phyloP scores from a whole-genome alignment of 2,329 filamentous ascomycete genomes.

The Botryotinia narcissicola region DNA sequence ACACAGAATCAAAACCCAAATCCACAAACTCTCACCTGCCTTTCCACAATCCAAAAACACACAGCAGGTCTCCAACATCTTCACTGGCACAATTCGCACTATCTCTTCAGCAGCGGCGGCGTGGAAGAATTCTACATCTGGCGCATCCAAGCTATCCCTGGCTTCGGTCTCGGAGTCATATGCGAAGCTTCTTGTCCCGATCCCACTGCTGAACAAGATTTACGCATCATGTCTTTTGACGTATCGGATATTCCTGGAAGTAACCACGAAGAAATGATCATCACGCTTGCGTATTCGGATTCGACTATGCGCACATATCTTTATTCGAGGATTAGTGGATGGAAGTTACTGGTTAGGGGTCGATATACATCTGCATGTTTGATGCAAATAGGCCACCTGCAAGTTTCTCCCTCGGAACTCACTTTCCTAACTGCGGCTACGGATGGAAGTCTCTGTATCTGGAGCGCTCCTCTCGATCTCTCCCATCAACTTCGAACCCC shows the following conservation, averaged over 20 bases:
- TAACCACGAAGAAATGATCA: conserved; percentile 26
- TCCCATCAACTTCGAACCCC: background rate
- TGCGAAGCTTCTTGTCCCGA: conserved; percentile 56
- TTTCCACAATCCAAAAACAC: conserved; percentile 69
- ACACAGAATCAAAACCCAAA: background rate
- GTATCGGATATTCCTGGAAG: conserved; percentile 38
- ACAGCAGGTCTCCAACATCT: conserved; percentile 72
- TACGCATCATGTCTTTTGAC: conserved; percentile 81
- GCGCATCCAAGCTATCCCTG: conserved; percentile 56
- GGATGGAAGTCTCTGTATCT: conserved; percentile 72
- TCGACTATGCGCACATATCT: conserved; percentile 66
- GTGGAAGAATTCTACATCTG: conserved; percentile 89
- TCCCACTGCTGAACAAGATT: conserved; percentile 55
- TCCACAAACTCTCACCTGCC: conserved; percentile 41
- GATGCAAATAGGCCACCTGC: conserved; percentile 54
- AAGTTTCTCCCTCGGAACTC: conserved; percentile 42
- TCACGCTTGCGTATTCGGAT: conserved; percentile 80
- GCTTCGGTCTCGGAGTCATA: conserved; percentile 51
- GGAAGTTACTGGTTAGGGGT: conserved; percentile 52
- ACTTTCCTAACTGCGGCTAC: conserved; percentile 69
- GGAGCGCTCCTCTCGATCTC: conserved; percentile 39
- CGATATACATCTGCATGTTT: conserved; percentile 72
- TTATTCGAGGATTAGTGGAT: conserved; percentile 44
- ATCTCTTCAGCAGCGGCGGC: conserved; percentile 82
- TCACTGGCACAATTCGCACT: conserved; percentile 63